A percentile compares a stretch with the other conserved stretches of the same genome.
These are phyloP conservation scores for Yamadazyma insecticola DNA, from an alignment of 805 yeast species.

Conservation along the genomic window DNA sequence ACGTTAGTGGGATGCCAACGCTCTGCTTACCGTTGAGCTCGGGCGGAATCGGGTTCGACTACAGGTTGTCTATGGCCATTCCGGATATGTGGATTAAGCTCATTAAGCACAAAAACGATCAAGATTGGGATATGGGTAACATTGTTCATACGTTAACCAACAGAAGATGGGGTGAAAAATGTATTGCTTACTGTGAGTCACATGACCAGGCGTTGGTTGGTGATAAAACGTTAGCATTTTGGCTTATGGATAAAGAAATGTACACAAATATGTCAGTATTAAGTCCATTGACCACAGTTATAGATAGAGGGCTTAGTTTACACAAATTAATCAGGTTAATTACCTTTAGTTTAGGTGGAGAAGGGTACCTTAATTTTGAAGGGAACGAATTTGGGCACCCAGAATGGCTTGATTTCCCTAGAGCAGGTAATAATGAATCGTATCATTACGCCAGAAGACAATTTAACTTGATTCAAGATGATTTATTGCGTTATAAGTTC, in stretches of 20 bases:
- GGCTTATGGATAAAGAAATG: conserved; percentile 99
- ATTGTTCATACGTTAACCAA: conserved; percentile 81
- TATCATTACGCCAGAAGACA: conserved; percentile 95
- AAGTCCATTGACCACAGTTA: conserved; percentile 65
- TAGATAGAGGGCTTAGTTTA: conserved; percentile 86
- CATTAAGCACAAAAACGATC: conserved; percentile 77
- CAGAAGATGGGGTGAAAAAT: conserved; percentile 81
- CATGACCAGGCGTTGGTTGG: conserved; percentile 98
- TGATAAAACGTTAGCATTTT: conserved; percentile 91
- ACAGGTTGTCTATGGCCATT: conserved; percentile 91
- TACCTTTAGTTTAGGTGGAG: conserved; percentile 93
- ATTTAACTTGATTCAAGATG: conserved; percentile 80
- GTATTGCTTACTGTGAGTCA: conserved; percentile 89
- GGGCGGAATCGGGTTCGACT: conserved; percentile 94
- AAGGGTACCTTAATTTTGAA: conserved; percentile 92
- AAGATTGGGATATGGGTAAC: conserved; percentile 84
- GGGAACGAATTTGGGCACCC: conserved; percentile 99
- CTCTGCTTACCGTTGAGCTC: conserved; percentile 64
- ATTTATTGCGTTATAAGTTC: conserved; percentile 71
- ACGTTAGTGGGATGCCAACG: conserved; percentile 97
- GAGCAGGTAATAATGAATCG: conserved; percentile 80
- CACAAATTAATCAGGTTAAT: conserved; percentile 87
- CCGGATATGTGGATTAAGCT: conserved; percentile 99
- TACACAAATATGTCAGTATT: conserved; percentile 88
- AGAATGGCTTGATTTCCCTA: conserved; percentile 97